Percentiles rank a stretch among this genome's conserved stretches.
Evolutionary conservation across 371 early-diverging fungal species (phyloP).

Genomic region (Basidiobolus meristosporus): DNA sequence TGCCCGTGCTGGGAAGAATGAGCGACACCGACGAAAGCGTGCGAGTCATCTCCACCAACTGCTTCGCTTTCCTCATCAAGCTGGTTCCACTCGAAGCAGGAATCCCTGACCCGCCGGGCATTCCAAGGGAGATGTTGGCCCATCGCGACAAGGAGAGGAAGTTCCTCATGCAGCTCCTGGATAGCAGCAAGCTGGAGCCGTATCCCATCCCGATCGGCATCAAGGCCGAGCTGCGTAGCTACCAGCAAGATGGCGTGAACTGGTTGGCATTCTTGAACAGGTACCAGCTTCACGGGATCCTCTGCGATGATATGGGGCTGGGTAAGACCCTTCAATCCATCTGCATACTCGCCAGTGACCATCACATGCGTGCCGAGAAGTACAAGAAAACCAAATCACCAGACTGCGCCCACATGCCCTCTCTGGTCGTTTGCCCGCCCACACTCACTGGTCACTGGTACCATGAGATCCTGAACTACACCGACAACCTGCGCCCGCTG

Average conservation of each 20-base stretch:
- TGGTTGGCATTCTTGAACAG: conserved; percentile 96
- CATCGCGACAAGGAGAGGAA: conserved; percentile 69
- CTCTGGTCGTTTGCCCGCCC: conserved; percentile 94
- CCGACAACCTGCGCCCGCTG: conserved; percentile 55
- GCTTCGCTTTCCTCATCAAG: conserved; percentile 86
- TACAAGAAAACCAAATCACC: conserved; percentile 38
- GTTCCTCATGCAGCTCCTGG: conserved; percentile 83
- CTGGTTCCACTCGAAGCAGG: conserved; percentile 81
- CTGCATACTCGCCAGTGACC: conserved; percentile 84
- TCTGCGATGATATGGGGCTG: conserved; percentile 98
- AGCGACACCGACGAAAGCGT: conserved; percentile 81
- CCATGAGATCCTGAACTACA: conserved; percentile 78
- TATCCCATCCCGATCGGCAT: conserved; percentile 77
- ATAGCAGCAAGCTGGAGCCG: conserved; percentile 65
- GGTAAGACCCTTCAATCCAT: conserved; percentile 98
- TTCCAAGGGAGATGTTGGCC: conserved; percentile 54
- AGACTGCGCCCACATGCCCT: conserved; percentile 48
- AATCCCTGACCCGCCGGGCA: conserved; percentile 77
- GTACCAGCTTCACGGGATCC: conserved; percentile 89
- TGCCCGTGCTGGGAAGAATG: conserved; percentile 95
- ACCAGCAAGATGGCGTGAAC: conserved; percentile 95
- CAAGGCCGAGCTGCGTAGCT: conserved; percentile 80
- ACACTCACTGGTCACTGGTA: conserved; percentile 97
- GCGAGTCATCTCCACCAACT: conserved; percentile 72
- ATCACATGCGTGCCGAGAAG: conserved; percentile 37